Base-by-base conservation (phyloP, 768 basidiomycete species). In the Tylopilus sp. region DNA sequence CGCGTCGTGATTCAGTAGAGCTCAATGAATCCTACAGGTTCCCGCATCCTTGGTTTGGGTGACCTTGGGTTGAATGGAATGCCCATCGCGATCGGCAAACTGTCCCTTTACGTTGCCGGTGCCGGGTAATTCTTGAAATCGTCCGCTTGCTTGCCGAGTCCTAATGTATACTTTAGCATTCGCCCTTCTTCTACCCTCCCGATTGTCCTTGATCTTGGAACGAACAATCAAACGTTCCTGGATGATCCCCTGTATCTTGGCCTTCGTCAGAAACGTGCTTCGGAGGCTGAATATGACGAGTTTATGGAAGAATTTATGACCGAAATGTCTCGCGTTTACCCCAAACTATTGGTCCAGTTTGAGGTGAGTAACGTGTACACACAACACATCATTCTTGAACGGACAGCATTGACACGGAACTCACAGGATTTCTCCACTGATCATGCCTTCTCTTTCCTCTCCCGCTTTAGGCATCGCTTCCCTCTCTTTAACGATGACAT, bases 281-380 rank as follows among this genome's bases (percentile, higher is more conserved):
- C 82, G 1, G 81, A 83, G 24, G 72, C 73, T 19, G 83, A 83
- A 62, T 87, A 89, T 76, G 77, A 79, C 19, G 87, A 78, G 42
- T 93, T 96, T 71, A 90, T 97, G 87, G 91, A 94, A 63, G 88
- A 92, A 67, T 94, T 97, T 72, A 92, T 97, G 89, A 65, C 75
- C 36, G 91, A 89, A 69, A 89, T 95, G 78, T 72, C 78, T 17
- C 65, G 66, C 36, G 75, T 79, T 12, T 94, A 87, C 78, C 93
- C 92, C 0, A 85, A 88, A 60, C 77, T 91, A 45, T 77, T 95
- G 65, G 77, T 95, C 55, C 93, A 95, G 71, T 93, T 92, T 59
- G 90, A 91, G 74, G 86, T 83, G 42, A 46, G 70, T 63, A 22
- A 24, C 30, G 17, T 12, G 4, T 5, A 25, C 33, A 19, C 14